Base-by-base conservation (phyloP, 495 filamentous ascomycete species). In the Penicillium bovifimosum region DNA sequence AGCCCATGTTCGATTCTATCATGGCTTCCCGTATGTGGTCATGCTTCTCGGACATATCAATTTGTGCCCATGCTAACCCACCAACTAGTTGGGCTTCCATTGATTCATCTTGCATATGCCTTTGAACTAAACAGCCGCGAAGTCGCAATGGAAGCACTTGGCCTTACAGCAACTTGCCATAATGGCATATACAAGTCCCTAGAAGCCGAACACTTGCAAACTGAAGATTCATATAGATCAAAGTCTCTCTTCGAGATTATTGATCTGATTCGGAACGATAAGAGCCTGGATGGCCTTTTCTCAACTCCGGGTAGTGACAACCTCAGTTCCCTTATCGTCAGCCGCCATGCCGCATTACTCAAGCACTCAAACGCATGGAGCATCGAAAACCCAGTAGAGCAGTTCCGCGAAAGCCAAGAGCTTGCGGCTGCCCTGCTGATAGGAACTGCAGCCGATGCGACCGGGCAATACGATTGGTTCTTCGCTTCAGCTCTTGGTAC, bases 291-390 rank as follows among this genome's bases (percentile, higher is more conserved):
- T 35, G 75, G 74, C 3, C 65, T 88, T 17, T 86, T 88, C 66
- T 54, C 71, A 4, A 64, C 75, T 5, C 74, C 77, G 5, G 85
- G 82, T 9, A 69, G 75, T 45, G 67, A 79, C 34, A 90, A 93
- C 61, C 77, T 93, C 34, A 73, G 79, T 4, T 67, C 69, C 6
- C 70, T 96, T 6, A 86, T 95, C 61, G 59, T 74, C n/a, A 70
- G 83, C 40, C 80, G 82, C 47, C 88, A 92, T 65, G 70, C 74
- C n/a, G 74, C 79, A 0, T 68, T 93, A 4, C 67, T 96, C 32
- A 83, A 91, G 43, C 87, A 95, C 72, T 96, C 88, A 88, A 92
- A 95, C 55, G 82, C 87, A 11, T 92, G 89, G 88, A 75, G 76
- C 16, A 75, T 91, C 36, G 72, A 75, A 6, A 63, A 87, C 45